phyloP scores from a whole-genome alignment of 2,329 filamentous ascomycete genomes.

The Phialophora macrospora region DNA sequence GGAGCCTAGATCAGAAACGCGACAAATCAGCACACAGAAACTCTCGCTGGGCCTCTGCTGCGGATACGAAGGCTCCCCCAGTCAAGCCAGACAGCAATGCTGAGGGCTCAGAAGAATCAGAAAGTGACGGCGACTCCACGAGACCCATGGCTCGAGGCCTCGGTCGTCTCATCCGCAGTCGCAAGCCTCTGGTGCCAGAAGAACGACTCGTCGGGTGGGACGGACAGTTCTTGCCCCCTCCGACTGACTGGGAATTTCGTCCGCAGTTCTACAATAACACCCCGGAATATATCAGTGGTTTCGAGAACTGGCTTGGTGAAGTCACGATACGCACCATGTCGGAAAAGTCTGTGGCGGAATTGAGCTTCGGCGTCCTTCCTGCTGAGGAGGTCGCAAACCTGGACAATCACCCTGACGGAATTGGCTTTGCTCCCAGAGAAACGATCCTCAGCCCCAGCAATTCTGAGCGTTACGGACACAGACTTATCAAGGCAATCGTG shows the following conservation, averaged over 20 bases:
- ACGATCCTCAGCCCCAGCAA: constrained; percentile 27
- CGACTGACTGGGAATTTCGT: constrained; percentile 54
- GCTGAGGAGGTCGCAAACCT: constrained; percentile 26
- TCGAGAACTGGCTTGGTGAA: constrained; percentile 43
- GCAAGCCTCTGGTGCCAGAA: constrained; percentile 15
- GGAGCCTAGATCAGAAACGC: not conserved
- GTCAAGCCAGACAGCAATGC: constrained; percentile 32
- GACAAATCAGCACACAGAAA: not conserved
- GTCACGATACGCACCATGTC: constrained; percentile 18
- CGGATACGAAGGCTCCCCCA: constrained; percentile 23
- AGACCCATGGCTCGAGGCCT: constrained; percentile 20
- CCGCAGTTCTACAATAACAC: constrained; percentile 42
- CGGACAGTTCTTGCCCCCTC: constrained; percentile 53
- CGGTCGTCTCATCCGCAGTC: constrained; percentile 28
- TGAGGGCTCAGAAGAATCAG: constrained; percentile 29
- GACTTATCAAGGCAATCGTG: constrained; percentile 1
- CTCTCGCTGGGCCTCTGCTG: constrained; percentile 24
- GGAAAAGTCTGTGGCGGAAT: not conserved
- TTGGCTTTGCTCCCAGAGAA: constrained; percentile 31
- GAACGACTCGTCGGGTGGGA: constrained; percentile 48
- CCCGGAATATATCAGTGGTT: constrained; percentile 33
- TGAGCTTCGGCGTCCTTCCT: constrained; percentile 25
- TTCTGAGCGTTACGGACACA: constrained; percentile 27
- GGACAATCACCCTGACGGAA: constrained; percentile 35
- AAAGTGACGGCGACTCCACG: constrained; percentile 26